Evolutionary conservation across 805 yeast genomes (phyloP), one percentile per base, ranked within the genome.

Genomic region (Metschnikowia baotianmanensis): DNA sequence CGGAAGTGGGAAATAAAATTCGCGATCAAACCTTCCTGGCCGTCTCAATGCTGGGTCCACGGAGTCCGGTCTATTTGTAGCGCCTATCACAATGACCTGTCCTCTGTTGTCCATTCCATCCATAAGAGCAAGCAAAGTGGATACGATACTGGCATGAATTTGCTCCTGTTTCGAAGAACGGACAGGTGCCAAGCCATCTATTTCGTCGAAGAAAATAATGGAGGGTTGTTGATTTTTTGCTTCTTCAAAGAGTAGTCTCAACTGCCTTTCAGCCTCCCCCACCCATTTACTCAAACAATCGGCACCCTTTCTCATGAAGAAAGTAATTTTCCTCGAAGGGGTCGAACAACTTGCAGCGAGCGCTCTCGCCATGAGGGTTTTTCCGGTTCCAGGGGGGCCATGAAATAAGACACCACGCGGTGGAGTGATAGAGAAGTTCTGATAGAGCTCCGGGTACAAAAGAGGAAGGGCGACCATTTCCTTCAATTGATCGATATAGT

Each of bases 361-460:
- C 0, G 99, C 99, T 45, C 99, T 70, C 0, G 99, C 99, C 96
- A 93, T 88, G 38, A 93, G 74, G 0, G 99, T 93, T 60, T 93
- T 93, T 74, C 99, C 99, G 0, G 99, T 93, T 49, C 99, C 99
- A 3, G 99, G 99, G 4, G 99, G 99, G 34, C 99, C 99, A 63
- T 93, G 99, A 65, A 93, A 93, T 40, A 93, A 64, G 1, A 93
- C 99, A 47, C 99, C 99, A 50, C 99, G 72, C 15, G 99, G 99
- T 1, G 99, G 98, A 0, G 96, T 87, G 25, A 91, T 88, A 42
- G 81, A 82, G 56, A 93, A 93, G 58, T 82, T 81, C 50, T 88
- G 85, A 57, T 91, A 93, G 8, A 93, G 76, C 59, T 93, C 99
- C 1, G 99, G 99, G 53, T 93, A 93, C 40, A 90, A 65, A 48